Evolutionary conservation across 495 filamentous ascomycete species (phyloP), one percentile per base, ranked within the genome.

Genomic region (Neurospora africana): DNA sequence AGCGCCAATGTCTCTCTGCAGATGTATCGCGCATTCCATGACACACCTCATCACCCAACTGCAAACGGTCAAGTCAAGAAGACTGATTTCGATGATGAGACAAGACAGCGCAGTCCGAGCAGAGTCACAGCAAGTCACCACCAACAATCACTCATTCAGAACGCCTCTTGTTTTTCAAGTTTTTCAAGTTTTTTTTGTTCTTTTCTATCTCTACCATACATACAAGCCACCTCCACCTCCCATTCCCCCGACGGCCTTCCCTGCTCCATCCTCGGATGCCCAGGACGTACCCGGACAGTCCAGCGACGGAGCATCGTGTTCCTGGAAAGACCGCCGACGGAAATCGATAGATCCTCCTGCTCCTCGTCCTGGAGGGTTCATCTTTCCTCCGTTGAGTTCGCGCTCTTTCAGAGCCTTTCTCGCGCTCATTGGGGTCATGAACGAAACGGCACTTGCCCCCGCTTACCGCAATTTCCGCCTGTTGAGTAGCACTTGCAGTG

Each of bases 391-490:
- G 44, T 53, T 53, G 19, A 44, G 41, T 44, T 41, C 40, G 15
- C 40, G 40, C 40, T 41, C 40, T 41, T 0, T 41, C 40, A 41
- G 40, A 41, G 40, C 40, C 40, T n/a, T 84, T 84, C 72, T 85
- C 85, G 27, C 86, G 82, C 70, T 87, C 83, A 21, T 81, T 80
- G 5, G 83, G 79, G 73, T 88, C 86, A 75, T 88, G 86, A 65
- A 87, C 85, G 77, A 88, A 88, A 78, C 86, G 86, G 82, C 86
- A 88, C 85, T 88, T 88, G 84, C 85, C 86, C n/a, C 84, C 86
- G 86, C 84, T 88, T 88, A 30, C 86, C 86, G 73, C 86, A 88
- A 27, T 80, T 87, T n/a, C 86, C 86, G 65, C 86, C 86, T 36
- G 86, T 87, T 6, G 86, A 87, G 68, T 83, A 88, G 74, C 87